These are phyloP conservation scores for Cutaneotrichosporon sp. DNA, from an alignment of 1,284 basidiomycete genomes.

Conservation along the genomic window DNA sequence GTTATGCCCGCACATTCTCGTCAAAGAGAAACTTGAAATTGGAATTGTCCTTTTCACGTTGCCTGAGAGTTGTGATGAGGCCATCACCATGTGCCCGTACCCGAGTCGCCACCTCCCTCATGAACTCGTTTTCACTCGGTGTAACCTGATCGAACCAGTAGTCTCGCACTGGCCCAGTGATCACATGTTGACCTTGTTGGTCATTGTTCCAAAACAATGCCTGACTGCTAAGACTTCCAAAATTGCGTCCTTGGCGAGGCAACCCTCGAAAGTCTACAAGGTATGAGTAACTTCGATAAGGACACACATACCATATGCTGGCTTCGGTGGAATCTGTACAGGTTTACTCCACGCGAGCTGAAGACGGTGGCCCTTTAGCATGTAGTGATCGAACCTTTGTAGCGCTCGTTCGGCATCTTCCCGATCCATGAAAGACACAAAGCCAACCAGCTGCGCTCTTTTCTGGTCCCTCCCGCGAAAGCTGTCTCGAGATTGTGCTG, in stretches of 20 bases:
- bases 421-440: constrained; percentile 92
- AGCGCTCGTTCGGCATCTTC: constrained; percentile 82
- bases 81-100: constrained; percentile 70
- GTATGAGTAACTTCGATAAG: neutral
- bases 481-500: no score
- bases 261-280: no score
- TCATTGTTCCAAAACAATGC: no score
- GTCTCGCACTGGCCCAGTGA: neutral
- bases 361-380: constrained; percentile 81
- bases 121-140: constrained; percentile 69
- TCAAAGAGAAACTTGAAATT: constrained; percentile 75
- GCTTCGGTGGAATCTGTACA: constrained; percentile 71
- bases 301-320: constrained; percentile 63
- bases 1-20: constrained; percentile 54
- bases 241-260: no score
- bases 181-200: no score
- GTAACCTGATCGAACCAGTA: constrained; percentile 54
- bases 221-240: no score
- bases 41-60: constrained; percentile 71
- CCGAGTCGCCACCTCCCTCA: constrained; percentile 75
- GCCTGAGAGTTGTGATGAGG: constrained; percentile 70
- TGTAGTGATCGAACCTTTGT: constrained; percentile 78
- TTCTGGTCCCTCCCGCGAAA: no score
- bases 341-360: constrained; percentile 94
- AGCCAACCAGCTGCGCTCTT: constrained; percentile 72